Conservation (phyloP, 1,284 basidiomycete species). For the Heterobasidion parviporum region DNA sequence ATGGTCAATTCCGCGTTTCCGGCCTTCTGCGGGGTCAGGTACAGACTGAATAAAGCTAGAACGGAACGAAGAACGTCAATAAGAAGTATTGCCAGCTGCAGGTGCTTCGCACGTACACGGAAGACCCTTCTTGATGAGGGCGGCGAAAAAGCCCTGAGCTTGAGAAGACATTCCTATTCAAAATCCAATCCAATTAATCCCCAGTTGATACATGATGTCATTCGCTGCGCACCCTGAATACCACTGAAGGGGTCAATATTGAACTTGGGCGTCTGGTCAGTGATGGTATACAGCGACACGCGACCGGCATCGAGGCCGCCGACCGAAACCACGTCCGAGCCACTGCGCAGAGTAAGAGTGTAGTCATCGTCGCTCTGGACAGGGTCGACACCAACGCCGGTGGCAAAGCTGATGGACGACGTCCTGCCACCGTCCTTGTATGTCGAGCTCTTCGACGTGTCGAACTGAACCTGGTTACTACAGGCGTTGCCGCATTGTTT, state of each 20-base stretch:
- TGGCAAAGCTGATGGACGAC: slow-evolving; percentile 37
- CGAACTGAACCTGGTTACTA: slow-evolving; percentile 35
- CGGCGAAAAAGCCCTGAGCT: slow-evolving; percentile 39
- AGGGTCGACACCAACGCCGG: slow-evolving; percentile 49
- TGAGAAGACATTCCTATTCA: slow-evolving; percentile 34
- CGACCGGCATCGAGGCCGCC: slow-evolving; percentile 31
- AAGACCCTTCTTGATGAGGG: slow-evolving; percentile 37
- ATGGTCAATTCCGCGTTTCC: slow-evolving; percentile 47
- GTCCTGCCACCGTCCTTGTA: slow-evolving; percentile 34
- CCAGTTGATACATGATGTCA: slow-evolving; percentile 9
- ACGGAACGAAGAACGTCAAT: neutral
- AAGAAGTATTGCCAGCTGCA: neutral
- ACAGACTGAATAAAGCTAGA: slow-evolving; percentile 44
- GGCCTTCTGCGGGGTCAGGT: slow-evolving; percentile 37
- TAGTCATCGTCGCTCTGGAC: slow-evolving; percentile 35
- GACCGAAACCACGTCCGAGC: slow-evolving; percentile 34
- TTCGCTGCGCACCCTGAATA: neutral
- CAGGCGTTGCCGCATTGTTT: slow-evolving; percentile 37
- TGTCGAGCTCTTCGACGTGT: slow-evolving; percentile 39
- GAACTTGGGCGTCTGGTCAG: slow-evolving; percentile 40
- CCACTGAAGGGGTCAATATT: slow-evolving; percentile 27
- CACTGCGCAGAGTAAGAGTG: slow-evolving; percentile 21
- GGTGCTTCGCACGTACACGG: slow-evolving; percentile 26
- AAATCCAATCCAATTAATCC: neutral
- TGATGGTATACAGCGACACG: slow-evolving; percentile 39